Conservation (phyloP, 805 yeast species). For the Danielozyma ontarioensis region DNA sequence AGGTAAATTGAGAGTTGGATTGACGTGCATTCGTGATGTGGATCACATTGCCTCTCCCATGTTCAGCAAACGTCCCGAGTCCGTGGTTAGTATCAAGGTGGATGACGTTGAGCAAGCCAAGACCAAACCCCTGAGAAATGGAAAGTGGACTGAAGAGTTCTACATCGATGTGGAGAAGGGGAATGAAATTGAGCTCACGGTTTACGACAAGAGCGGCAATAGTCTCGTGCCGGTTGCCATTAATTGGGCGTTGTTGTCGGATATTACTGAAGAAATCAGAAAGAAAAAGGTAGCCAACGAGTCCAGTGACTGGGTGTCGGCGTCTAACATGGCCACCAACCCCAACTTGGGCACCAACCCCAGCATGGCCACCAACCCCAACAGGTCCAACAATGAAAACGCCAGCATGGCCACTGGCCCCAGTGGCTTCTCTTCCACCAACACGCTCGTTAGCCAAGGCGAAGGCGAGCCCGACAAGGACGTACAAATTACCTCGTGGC, state of each 20-base stretch:
- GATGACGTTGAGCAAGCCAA: constrained; percentile 83
- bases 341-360: neutral
- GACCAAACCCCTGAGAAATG: constrained; percentile 70
- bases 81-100: constrained; percentile 69
- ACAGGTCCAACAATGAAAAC: neutral
- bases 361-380: neutral
- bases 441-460: too few relatives aligned
- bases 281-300: constrained; percentile 74
- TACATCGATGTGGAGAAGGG: constrained; percentile 81
- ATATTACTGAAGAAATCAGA: constrained; percentile 91
- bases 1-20: constrained; percentile 71
- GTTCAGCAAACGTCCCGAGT: constrained; percentile 74
- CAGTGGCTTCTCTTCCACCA: neutral
- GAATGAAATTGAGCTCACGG: constrained; percentile 83
- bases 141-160: constrained; percentile 80
- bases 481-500: constrained; percentile 72
- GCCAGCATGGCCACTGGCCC: neutral
- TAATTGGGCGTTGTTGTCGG: constrained; percentile 86
- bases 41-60: constrained; percentile 88
- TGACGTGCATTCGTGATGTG: constrained; percentile 78
- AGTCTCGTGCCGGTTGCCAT: constrained; percentile 81
- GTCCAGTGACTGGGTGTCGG: constrained; percentile 84
- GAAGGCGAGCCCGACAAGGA: too few relatives aligned
- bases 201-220: constrained; percentile 73
- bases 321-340: constrained; percentile 43